Conservation (phyloP, 78 protist species). For the Protostelium mycophagum region DNA sequence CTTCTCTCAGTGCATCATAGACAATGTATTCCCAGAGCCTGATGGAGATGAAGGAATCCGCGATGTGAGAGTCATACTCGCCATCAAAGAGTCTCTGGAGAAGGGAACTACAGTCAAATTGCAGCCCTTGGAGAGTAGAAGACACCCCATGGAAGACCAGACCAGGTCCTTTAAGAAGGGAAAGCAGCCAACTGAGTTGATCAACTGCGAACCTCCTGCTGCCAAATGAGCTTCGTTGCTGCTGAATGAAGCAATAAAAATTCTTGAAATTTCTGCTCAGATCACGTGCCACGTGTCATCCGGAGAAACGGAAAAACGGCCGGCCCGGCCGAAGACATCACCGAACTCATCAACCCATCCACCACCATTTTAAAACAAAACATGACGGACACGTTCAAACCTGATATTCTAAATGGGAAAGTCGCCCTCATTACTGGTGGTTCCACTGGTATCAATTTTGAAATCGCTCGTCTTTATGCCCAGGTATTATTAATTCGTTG, state of each 20-base stretch:
- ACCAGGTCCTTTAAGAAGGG: background rate
- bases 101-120: background rate
- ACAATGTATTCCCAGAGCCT: background rate
- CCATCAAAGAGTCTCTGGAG: background rate
- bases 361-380: too few species aligned
- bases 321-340: too few species aligned
- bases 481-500: background rate
- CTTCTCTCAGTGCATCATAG: background rate
- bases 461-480: background rate
- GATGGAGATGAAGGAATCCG: background rate
- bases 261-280: too few species aligned
- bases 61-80: background rate
- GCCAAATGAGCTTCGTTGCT: too few species aligned
- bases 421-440: conserved; percentile 2
- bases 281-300: too few species aligned
- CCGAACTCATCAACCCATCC: too few species aligned
- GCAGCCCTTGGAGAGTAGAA: background rate
- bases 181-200: background rate
- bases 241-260: too few species aligned
- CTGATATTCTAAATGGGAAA: background rate
- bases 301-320: too few species aligned
- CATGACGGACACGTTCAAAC: background rate
- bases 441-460: background rate
- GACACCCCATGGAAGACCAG: background rate
- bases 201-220: background rate